A percentile compares a stretch with the other conserved stretches of the same genome.
Evolutionary conservation across 345 rosid genomes (phyloP).

Genomic region (Brassica napus): DNA sequence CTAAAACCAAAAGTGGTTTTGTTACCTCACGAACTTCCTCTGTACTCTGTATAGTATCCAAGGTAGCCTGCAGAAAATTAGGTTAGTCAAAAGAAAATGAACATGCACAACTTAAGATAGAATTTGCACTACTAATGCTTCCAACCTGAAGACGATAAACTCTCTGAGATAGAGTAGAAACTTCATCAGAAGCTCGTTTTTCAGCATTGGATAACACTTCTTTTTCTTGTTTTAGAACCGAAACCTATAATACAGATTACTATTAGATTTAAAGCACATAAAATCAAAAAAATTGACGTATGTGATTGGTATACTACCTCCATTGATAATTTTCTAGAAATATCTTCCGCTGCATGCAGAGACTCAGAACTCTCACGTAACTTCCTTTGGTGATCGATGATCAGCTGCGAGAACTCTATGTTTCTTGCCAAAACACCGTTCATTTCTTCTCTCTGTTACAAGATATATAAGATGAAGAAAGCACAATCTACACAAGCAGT

Average conservation of each 20-base stretch:
- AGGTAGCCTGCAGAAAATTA: constrained; percentile 64
- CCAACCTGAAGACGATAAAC: constrained; percentile 79
- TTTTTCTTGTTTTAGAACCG: constrained; percentile 75
- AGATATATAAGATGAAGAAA: constrained; percentile 16
- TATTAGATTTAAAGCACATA: constrained; percentile 15
- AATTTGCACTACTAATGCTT: constrained; percentile 11
- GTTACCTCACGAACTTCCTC: constrained; percentile 91
- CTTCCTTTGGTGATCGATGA: constrained; percentile 76
- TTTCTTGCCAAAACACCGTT: constrained; percentile 70
- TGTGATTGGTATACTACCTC: constrained; percentile 54
- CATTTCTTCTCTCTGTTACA: constrained; percentile 64
- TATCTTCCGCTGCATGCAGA: constrained; percentile 72
- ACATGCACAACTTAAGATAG: not conserved
- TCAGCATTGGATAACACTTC: constrained; percentile 81
- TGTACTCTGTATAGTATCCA: constrained; percentile 82
- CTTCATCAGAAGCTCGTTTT: constrained; percentile 88
- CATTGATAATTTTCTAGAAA: constrained; percentile 69
- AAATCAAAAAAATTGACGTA: constrained; percentile 2
- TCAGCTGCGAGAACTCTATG: constrained; percentile 81
- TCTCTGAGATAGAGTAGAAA: constrained; percentile 77
- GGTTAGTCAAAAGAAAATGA: constrained; percentile 31
- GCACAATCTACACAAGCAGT: constrained; percentile 14
- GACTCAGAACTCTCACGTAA: constrained; percentile 78
- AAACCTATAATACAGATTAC: constrained; percentile 49
- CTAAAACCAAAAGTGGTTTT: not conserved